Evolutionary conservation across 768 basidiomycete species (phyloP).

Genomic region (Exsudoporus frostii): DNA sequence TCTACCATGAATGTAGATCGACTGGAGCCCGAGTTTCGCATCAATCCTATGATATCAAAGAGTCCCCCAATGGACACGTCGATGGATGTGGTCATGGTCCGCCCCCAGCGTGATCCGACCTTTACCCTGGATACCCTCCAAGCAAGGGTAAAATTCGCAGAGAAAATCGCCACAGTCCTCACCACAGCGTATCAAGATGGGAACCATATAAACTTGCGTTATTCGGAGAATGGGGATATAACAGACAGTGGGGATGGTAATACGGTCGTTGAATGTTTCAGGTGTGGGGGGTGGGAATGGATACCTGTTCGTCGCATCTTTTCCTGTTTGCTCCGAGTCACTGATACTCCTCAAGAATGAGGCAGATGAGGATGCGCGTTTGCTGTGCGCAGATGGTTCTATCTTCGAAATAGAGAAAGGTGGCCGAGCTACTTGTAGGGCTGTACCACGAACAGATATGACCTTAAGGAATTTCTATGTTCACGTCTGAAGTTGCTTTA

Average conservation of each 20-base stretch:
- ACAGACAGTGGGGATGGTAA: conserved; percentile 44
- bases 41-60: conserved; percentile 58
- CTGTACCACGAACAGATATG: conserved; percentile 34
- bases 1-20: conserved; percentile 82
- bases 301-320: conserved; percentile 54
- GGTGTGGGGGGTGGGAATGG: conserved; percentile 86
- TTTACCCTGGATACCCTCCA: conserved; percentile 40
- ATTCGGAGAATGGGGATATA: conserved; percentile 43
- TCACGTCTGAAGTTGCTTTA: conserved; percentile 36
- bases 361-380: conserved; percentile 57
- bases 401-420: conserved; percentile 59
- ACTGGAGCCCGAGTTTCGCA: conserved; percentile 78
- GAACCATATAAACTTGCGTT: conserved; percentile 60
- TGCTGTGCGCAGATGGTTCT: conserved; percentile 78
- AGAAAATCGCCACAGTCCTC: conserved; percentile 53
- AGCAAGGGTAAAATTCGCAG: conserved; percentile 47
- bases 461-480: conserved; percentile 39
- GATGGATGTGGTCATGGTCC: conserved; percentile 74
- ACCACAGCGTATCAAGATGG: conserved; percentile 77
- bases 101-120: conserved; percentile 63
- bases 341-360: conserved; percentile 44
- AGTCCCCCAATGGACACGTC: conserved; percentile 44
- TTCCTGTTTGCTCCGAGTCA: conserved; percentile 2
- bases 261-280: conserved; percentile 70
- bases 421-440: conserved; percentile 54